phyloP scores from a whole-genome alignment of 2,329 filamentous ascomycete genomes.

The Neopestalotiopsis clavispora region DNA sequence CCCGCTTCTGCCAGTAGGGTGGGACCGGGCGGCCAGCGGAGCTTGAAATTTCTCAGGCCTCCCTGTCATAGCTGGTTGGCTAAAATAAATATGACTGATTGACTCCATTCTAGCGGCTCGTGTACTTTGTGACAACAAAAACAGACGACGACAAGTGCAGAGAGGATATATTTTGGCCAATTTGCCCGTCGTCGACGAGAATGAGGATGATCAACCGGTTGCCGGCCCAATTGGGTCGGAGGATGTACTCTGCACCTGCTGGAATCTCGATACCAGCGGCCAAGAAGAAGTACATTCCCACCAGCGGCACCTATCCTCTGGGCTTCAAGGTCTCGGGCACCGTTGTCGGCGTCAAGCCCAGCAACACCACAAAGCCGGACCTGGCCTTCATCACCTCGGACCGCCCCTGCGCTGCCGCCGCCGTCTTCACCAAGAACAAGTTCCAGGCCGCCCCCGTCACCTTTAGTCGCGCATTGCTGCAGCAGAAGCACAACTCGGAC shows the following conservation, averaged over 20 bases:
- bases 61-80: not conserved
- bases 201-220: constrained; percentile 19
- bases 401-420: constrained; percentile 81
- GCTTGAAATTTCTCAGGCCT: constrained; percentile 14
- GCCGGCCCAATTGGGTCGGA: constrained; percentile 21
- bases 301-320: constrained; percentile 82
- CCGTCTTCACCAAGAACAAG: constrained; percentile 97
- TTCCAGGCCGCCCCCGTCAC: constrained; percentile 97
- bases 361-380: constrained; percentile 90
- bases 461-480: constrained; percentile 76
- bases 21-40: not conserved
- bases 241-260: constrained; percentile 61
- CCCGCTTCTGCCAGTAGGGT: not conserved
- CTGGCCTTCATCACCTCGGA: constrained; percentile 89
- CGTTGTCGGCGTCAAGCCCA: constrained; percentile 91
- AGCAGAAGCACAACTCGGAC: constrained; percentile 68
- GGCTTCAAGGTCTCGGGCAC: constrained; percentile 88
- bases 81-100: not conserved
- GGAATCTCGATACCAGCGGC: constrained; percentile 69
- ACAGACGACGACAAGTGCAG: no score
- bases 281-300: constrained; percentile 91
- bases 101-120: not conserved
- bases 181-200: not conserved
- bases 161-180: not conserved
- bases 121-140: no score